phyloP scores from a whole-genome alignment of 1,284 basidiomycete species.

The Tilletia indica region DNA sequence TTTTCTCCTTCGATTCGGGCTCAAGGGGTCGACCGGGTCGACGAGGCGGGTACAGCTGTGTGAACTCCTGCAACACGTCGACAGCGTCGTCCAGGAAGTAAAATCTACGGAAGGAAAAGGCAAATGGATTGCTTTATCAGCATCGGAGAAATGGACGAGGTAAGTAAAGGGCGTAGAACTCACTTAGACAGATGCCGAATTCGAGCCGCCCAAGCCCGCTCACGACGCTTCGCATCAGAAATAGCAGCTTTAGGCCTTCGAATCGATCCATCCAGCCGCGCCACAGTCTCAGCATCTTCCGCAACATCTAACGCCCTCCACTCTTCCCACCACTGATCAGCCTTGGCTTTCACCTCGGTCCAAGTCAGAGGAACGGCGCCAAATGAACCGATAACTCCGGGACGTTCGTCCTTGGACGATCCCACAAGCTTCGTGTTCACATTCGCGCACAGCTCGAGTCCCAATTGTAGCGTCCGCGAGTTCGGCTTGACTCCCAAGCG shows the following conservation, averaged over 20 bases:
- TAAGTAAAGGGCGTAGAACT: not conserved
- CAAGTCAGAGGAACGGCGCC: not conserved
- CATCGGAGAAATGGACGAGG: not conserved
- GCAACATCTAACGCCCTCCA: slow-evolving; percentile 21
- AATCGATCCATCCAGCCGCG: not conserved
- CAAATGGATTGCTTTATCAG: not conserved
- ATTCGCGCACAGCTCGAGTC: slow-evolving; percentile 30
- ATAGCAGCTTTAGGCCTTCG: slow-evolving; percentile 1
- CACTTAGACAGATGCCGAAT: slow-evolving; percentile 5
- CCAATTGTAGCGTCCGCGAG: slow-evolving; percentile 35
- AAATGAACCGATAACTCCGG: not conserved
- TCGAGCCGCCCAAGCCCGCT: slow-evolving; percentile 8
- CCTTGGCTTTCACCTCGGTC: slow-evolving; percentile 10
- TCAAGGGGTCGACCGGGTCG: not conserved
- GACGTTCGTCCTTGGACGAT: too few species aligned
- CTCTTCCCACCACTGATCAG: slow-evolving; percentile 30
- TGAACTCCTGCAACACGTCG: slow-evolving; percentile 14
- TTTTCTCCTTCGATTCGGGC: not conserved
- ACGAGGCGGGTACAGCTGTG: slow-evolving; percentile 24
- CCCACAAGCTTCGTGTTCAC: slow-evolving; percentile 2
- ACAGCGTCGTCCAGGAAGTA: slow-evolving; percentile 23
- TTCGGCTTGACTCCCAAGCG: slow-evolving; percentile 33
- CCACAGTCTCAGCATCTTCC: not conserved
- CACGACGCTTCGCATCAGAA: slow-evolving; percentile 15
- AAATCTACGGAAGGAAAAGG: not conserved